A percentile compares a stretch with the other conserved stretches of the same genome.
These are phyloP conservation scores for Pilatotrama ljubarskyi DNA, from an alignment of 768 basidiomycete species.

Conservation along the genomic window DNA sequence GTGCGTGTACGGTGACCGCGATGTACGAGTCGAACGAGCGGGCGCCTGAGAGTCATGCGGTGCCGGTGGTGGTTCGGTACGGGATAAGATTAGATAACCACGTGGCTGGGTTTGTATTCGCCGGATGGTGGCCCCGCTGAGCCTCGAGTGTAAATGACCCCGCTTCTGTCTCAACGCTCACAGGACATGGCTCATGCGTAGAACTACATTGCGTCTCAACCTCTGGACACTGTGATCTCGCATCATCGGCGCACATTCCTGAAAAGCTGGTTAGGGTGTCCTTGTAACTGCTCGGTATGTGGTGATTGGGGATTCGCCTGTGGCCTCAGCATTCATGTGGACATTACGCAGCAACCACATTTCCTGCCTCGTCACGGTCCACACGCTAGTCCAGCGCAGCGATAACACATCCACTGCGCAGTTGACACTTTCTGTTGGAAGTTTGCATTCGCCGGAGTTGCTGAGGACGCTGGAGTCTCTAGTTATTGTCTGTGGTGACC, in stretches of 20 bases:
- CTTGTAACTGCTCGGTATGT: too few species aligned
- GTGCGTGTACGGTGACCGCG: not conserved
- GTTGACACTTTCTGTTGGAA: not conserved
- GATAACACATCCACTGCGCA: not conserved
- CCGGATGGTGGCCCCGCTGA: slow-evolving; percentile 1
- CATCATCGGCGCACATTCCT: not conserved
- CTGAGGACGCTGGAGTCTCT: not conserved
- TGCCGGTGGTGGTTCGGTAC: not conserved
- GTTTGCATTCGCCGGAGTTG: not conserved
- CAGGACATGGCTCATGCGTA: slow-evolving; percentile 1
- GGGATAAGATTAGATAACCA: slow-evolving; percentile 21
- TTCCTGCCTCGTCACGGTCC: too few species aligned
- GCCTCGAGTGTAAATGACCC: slow-evolving; percentile 6
- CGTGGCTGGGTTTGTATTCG: slow-evolving; percentile 15
- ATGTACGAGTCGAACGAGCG: not conserved
- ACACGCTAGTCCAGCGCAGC: too few species aligned
- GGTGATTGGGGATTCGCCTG: too few species aligned
- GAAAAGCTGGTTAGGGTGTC: too few species aligned
- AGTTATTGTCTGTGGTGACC: slow-evolving; percentile 4
- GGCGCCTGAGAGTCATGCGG: not conserved
- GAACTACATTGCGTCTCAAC: not conserved
- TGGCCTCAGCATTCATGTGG: too few species aligned
- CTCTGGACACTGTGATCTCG: too few species aligned
- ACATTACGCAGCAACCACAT: too few species aligned
- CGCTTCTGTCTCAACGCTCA: slow-evolving; percentile 11